A percentile compares a stretch with the other conserved stretches of the same genome.
Evolutionary conservation across 2,329 filamentous ascomycete genomes (phyloP).

Genomic region (Ascosphaera pollenicola): DNA sequence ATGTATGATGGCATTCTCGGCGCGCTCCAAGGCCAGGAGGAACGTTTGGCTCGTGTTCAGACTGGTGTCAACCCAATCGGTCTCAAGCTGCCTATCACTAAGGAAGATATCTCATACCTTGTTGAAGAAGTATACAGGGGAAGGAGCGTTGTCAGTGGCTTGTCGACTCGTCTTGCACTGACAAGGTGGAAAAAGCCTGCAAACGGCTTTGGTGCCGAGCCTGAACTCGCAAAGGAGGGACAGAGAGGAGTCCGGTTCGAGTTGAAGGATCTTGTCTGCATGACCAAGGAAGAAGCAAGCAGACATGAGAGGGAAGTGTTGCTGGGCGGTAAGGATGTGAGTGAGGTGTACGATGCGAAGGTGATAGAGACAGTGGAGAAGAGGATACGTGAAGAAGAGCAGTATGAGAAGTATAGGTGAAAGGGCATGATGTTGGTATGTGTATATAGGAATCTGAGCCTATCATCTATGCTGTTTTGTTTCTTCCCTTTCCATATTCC

Average conservation of each 20-base stretch:
- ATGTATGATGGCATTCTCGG: conserved; percentile 73
- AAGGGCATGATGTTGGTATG: conserved; percentile 14
- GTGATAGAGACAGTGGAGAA: conserved; percentile 45
- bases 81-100: conserved; percentile 55
- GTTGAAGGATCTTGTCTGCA: conserved; percentile 55
- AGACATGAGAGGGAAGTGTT: conserved; percentile 64
- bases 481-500: neutral
- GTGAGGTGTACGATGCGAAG: conserved; percentile 51
- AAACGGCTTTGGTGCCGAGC: conserved; percentile 36
- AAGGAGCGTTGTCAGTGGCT: conserved; percentile 59
- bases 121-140: conserved; percentile 76
- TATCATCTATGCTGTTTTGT: neutral
- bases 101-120: conserved; percentile 66
- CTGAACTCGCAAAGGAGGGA: conserved; percentile 34
- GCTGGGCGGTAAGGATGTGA: conserved; percentile 40
- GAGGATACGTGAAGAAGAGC: conserved; percentile 43
- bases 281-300: conserved; percentile 78
- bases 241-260: conserved; percentile 55
- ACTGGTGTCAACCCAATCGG: conserved; percentile 37
- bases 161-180: conserved; percentile 59
- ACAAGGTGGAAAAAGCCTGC: conserved; percentile 54
- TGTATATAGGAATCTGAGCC: neutral
- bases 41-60: conserved; percentile 41
- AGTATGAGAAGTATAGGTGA: conserved; percentile 27
- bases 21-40: conserved; percentile 54